Conservation (phyloP, 2,329 filamentous ascomycete genomes). For the Trichoderma sp. region DNA sequence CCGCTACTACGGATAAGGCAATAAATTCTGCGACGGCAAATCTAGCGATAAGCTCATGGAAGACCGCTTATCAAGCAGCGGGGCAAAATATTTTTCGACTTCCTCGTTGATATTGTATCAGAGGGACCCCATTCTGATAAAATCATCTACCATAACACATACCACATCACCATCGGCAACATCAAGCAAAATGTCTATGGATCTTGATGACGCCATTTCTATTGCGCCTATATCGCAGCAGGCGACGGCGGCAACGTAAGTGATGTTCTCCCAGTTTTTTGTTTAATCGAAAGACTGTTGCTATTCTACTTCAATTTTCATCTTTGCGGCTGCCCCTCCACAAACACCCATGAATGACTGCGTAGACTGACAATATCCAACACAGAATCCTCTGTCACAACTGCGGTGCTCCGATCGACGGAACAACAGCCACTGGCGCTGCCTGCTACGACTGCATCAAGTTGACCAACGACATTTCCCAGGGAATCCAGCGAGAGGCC, state of each 20-base stretch:
- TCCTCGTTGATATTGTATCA: constrained; percentile 22
- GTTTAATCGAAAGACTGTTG: neutral
- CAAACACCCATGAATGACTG: neutral
- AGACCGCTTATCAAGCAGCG: constrained; percentile 39
- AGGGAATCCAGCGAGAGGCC: constrained; percentile 87
- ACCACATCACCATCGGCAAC: constrained; percentile 18
- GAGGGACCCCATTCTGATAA: neutral
- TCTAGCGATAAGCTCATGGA: constrained; percentile 18
- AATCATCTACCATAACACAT: neutral
- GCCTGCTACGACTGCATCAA: constrained; percentile 97
- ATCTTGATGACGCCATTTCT: constrained; percentile 42
- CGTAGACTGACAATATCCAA: neutral
- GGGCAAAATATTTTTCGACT: constrained; percentile 36
- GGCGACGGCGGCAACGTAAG: constrained; percentile 41
- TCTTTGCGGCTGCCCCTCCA: neutral
- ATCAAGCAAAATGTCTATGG: constrained; percentile 40
- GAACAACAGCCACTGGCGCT: constrained; percentile 78
- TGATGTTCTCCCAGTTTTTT: neutral
- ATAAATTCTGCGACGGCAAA: neutral
- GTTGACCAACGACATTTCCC: constrained; percentile 87
- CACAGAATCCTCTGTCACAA: constrained; percentile 85
- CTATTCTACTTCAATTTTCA: neutral
- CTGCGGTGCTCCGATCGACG: constrained; percentile 93
- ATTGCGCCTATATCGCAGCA: constrained; percentile 34
- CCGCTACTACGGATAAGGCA: constrained; percentile 3